Evolutionary conservation across 768 basidiomycete species (phyloP).

Genomic region (Termitomyces sp.): DNA sequence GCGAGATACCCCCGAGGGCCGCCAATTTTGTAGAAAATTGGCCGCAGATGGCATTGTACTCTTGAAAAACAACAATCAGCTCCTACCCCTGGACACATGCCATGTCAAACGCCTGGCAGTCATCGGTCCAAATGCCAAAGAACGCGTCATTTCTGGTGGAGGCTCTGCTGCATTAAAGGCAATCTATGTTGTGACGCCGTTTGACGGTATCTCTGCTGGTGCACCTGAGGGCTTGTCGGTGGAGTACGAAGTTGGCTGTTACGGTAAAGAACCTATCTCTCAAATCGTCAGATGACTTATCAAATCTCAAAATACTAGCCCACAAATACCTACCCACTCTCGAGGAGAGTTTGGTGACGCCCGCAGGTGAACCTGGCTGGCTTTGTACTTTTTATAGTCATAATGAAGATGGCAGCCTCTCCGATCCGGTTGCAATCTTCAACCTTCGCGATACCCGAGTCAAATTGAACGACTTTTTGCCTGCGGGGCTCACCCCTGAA

Average conservation of each 20-base stretch:
- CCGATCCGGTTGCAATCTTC: constrained; percentile 38
- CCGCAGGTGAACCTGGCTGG: constrained; percentile 54
- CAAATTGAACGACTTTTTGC: constrained; percentile 63
- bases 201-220: constrained; percentile 47
- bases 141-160: constrained; percentile 64
- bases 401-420: constrained; percentile 40
- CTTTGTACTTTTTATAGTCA: constrained; percentile 57
- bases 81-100: constrained; percentile 46
- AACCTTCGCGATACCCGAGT: constrained; percentile 54
- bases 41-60: constrained; percentile 62
- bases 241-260: constrained; percentile 57
- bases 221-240: constrained; percentile 46
- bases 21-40: constrained; percentile 47
- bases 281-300: background rate
- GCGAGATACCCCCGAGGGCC: constrained; percentile 44
- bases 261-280: constrained; percentile 34
- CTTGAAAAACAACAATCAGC: constrained; percentile 49
- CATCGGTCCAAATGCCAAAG: constrained; percentile 66
- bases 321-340: constrained; percentile 67
- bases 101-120: constrained; percentile 48
- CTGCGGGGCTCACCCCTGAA: constrained; percentile 41
- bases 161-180: constrained; percentile 73
- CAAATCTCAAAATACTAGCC: constrained; percentile 27
- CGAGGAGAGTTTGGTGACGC: constrained; percentile 51
- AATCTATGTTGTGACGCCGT: constrained; percentile 60